A percentile compares a stretch with the other conserved stretches of the same genome.
Evolutionary conservation across 352 stramenopile genomes (phyloP).

Genomic region (Thalassiosira exigua): DNA sequence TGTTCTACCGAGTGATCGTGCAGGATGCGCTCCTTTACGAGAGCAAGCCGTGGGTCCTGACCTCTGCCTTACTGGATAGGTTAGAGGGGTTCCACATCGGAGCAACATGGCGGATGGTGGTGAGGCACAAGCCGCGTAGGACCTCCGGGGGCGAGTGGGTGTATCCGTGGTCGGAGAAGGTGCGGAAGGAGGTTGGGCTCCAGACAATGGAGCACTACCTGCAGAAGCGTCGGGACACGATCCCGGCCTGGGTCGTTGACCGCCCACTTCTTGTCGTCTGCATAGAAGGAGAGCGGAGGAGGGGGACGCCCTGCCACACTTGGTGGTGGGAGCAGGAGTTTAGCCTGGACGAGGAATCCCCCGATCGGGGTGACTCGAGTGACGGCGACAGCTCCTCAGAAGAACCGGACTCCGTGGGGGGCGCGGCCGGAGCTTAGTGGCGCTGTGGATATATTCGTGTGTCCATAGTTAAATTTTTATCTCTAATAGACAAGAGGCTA

Average conservation of each 20-base stretch:
- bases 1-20: conserved; percentile 25
- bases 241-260: not conserved
- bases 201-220: not conserved
- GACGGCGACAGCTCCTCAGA: too few species aligned
- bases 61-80: not conserved
- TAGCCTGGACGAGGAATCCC: conserved; percentile 1
- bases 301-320: not conserved
- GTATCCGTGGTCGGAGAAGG: conserved; percentile 2
- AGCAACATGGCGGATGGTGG: conserved; percentile 2
- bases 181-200: conserved; percentile 6
- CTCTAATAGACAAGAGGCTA: too few species aligned
- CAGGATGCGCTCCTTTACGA: conserved; percentile 25
- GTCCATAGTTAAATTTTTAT: too few species aligned
- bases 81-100: conserved; percentile 29
- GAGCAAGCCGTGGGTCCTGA: conserved; percentile 18
- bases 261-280: conserved; percentile 3
- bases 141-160: not conserved
- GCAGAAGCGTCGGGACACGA: not conserved
- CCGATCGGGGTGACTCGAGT: too few species aligned
- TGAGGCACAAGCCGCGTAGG: not conserved
- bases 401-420: too few species aligned
- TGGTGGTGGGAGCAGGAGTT: conserved; percentile 19
- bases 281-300: not conserved
- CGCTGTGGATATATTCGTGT: too few species aligned
- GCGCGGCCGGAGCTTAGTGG: too few species aligned